Base-by-base conservation (phyloP, 768 basidiomycete species). In the Boletus vinaceobasis region DNA sequence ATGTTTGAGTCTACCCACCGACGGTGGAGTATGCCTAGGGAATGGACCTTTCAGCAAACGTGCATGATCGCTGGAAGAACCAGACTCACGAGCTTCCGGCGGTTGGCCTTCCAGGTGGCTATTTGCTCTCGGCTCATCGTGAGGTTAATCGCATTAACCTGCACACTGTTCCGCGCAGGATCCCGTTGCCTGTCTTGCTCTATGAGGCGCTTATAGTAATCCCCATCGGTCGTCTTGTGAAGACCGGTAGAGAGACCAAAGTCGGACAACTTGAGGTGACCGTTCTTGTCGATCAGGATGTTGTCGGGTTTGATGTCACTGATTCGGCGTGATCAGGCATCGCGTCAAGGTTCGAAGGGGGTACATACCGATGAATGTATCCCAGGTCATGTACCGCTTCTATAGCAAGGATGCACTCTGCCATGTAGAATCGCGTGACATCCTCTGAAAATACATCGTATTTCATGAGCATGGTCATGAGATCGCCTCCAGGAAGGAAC, bases 381-480 rank as follows among this genome's bases (percentile, higher is more conserved):
- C 97, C 96, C n/a, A 98, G 82, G 62, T 91, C 90, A 72, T 99
- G 96, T 2, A 99, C 95, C 2, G 95, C 97, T 70, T 99, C 95
- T 56, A 99, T 97, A 19, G 96, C 96, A 27, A 98, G 80, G 57
- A 98, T 92, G 69, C 94, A 97, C 72, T 99, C 96, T 26, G 96
- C 96, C 85, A 99, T 97, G 73, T 99, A 99, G 74, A 99, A 98
- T 55, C 96, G 87, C 31, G 93, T 95, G 36, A 98, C 96, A 68
- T 98, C 96, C 72, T 98, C 97, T 7, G 92, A 93, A 75, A 98
- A 98, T 8, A 96, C 90, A 71, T 98, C 96, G 73, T 99, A 98
- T 73, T 98, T 98, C 88, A 99, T 99, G 63, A 99, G 77, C 96
- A 98, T 99, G 13, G 97, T 98, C 96, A 99, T 98, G 59, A 99